Evolutionary conservation across 2,329 filamentous ascomycete species (phyloP).

Genomic region (Arachnopeziza araneosa): DNA sequence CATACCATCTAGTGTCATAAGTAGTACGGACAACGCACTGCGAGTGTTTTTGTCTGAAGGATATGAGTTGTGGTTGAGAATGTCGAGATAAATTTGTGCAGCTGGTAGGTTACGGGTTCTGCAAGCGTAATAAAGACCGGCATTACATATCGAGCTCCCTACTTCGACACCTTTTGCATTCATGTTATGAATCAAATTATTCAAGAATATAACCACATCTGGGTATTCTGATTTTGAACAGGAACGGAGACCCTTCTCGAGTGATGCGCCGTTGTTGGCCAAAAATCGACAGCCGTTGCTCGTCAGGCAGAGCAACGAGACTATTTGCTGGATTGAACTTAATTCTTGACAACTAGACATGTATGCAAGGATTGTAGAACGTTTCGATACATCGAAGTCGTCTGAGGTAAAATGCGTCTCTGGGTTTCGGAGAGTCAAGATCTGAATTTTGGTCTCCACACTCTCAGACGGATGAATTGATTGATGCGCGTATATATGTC

Average conservation of each 20-base stretch:
- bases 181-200: constrained; percentile 15
- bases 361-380: background rate
- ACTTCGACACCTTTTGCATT: constrained; percentile 11
- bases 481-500: background rate
- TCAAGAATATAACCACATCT: constrained; percentile 9
- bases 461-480: background rate
- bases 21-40: background rate
- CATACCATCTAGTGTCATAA: constrained; percentile 2
- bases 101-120: constrained; percentile 10
- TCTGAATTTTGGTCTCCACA: background rate
- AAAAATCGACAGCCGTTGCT: constrained; percentile 15
- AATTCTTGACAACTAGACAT: background rate
- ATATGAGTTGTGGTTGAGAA: constrained; percentile 3
- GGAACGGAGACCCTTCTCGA: constrained; percentile 2
- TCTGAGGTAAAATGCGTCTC: background rate
- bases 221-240: constrained; percentile 3
- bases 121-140: constrained; percentile 16
- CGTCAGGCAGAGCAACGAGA: constrained; percentile 16
- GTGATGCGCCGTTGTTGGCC: background rate
- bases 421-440: background rate
- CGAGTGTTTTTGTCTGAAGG: background rate
- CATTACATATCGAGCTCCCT: constrained; percentile 7
- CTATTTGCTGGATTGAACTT: constrained; percentile 2
- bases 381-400: background rate
- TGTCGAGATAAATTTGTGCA: constrained; percentile 14